Base-by-base conservation (phyloP, 1,139 yeast species). In the Magnusiomyces sp. region DNA sequence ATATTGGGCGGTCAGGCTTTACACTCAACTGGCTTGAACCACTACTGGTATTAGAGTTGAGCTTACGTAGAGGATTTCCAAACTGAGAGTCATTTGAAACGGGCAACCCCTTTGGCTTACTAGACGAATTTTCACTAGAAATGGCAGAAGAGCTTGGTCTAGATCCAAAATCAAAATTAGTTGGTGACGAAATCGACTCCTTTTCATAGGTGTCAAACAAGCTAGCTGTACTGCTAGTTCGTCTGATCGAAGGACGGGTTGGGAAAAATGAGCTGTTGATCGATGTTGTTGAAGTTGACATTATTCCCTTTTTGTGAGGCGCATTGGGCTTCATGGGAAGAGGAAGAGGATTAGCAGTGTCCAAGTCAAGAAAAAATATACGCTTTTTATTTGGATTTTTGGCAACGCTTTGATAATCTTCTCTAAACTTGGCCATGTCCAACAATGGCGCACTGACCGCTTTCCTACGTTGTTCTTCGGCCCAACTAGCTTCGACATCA, bases 401-500 rank as follows among this genome's bases (percentile, higher is more conserved):
- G 31, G 42, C 16, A 38, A 23, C 31, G 37, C 46, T 48, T 6
- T 54, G 55, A 53, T 62, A 67, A 19, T 55, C 58, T 14, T 49
- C 43, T n/a, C 53, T 34, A 23, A 65, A 57, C 45, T 46, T 47
- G 5, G 49, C 54, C 38, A 63, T 50, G 42, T 61, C 56, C 13
- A 61, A 52, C 20, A 62, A 49, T n/a, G 67, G 68, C 6, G 68
- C 58, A 37, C 59, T 60, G 34, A 55, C 55, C 13, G 61, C 53
- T 36, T 72, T 66, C 48, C 77, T 73, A 49, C 69, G 64, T 53
- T 60, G 64, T 54, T 82, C 82, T 46, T 75, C 74, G 29, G 71
- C 72, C 90, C 92, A 87, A 0, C 95, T 78, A 11, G 66, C 67
- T 43, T 73, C 70, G 29, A 89, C 79, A 43, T 75, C 74, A 16